Percentiles rank a stretch among this genome's conserved stretches.
Conservation (phyloP, 108 stramenopile species). For the Skeletonema menzelii region DNA sequence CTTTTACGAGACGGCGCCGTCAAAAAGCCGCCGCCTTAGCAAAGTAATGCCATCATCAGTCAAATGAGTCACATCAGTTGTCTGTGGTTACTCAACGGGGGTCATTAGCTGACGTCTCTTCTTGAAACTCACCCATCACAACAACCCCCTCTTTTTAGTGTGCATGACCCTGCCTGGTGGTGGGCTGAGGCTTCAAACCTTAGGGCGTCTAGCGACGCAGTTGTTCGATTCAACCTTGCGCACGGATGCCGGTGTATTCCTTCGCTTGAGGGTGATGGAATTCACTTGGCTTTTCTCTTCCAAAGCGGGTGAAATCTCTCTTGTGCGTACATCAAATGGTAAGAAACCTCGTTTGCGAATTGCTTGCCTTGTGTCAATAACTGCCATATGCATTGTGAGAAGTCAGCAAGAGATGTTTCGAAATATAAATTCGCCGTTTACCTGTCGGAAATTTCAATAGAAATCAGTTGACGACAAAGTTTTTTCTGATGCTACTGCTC, state of each 20-base stretch:
- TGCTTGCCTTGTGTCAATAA: background rate
- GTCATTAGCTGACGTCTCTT: conserved; percentile 18
- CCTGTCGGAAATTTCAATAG: conserved; percentile 25
- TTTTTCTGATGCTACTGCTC: conserved; percentile 31
- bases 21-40: conserved; percentile 26
- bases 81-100: conserved; percentile 13
- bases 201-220: conserved; percentile 81
- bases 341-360: background rate
- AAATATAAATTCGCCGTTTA: conserved; percentile 50
- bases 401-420: conserved; percentile 31
- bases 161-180: conserved; percentile 86
- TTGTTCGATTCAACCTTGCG: conserved; percentile 91
- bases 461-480: conserved; percentile 23
- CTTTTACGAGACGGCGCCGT: conserved; percentile 20
- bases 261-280: background rate
- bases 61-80: background rate
- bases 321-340: background rate
- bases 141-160: conserved; percentile 26
- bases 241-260: conserved; percentile 39
- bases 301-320: background rate
- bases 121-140: conserved; percentile 20
- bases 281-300: background rate
- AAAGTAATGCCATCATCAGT: conserved; percentile 22
- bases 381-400: background rate
- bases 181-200: conserved; percentile 88